Conservation (phyloP, 2,329 filamentous ascomycete species). For the Penicillium sp. region DNA sequence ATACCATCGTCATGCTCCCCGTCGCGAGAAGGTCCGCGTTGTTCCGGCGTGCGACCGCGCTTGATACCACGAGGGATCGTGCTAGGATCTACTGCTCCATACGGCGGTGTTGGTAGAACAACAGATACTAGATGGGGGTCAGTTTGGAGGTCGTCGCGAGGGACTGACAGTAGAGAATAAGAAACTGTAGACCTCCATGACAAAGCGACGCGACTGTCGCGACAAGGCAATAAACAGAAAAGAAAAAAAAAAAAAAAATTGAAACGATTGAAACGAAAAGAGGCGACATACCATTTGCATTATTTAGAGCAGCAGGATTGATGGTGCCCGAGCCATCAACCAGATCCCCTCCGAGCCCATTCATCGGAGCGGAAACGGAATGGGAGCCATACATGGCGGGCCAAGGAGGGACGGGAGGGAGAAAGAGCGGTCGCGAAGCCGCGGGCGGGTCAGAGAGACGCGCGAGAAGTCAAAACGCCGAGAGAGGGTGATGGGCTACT, state of each 20-base stretch:
- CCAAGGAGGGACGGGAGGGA: slow-evolving; percentile 35
- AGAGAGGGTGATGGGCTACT: slow-evolving; percentile 24
- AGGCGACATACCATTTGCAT: slow-evolving; percentile 64
- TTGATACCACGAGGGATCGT: slow-evolving; percentile 72
- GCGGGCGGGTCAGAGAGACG: slow-evolving; percentile 39
- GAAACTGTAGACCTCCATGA: slow-evolving; percentile 22
- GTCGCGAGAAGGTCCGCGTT: slow-evolving; percentile 63
- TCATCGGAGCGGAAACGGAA: slow-evolving; percentile 68
- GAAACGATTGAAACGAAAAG: slow-evolving; percentile 18
- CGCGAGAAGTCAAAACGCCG: slow-evolving; percentile 28
- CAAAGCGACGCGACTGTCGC: slow-evolving; percentile 10
- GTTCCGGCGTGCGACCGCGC: slow-evolving; percentile 76
- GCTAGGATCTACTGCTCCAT: slow-evolving; percentile 48
- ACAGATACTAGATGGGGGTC: slow-evolving; percentile 42
- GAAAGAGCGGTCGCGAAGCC: slow-evolving; percentile 36
- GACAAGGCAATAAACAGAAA: slow-evolving; percentile 15
- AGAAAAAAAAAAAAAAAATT: slow-evolving; percentile 1
- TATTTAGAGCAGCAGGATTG: slow-evolving; percentile 85
- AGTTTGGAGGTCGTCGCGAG: slow-evolving; percentile 37
- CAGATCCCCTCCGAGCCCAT: slow-evolving; percentile 59
- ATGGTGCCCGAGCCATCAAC: slow-evolving; percentile 84
- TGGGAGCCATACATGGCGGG: slow-evolving; percentile 54
- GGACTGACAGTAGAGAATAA: slow-evolving; percentile 23
- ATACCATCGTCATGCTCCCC: slow-evolving; percentile 75
- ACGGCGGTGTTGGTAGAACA: slow-evolving; percentile 41